Conservation (phyloP, 495 filamentous ascomycete genomes). For the Penicillium paxilli region DNA sequence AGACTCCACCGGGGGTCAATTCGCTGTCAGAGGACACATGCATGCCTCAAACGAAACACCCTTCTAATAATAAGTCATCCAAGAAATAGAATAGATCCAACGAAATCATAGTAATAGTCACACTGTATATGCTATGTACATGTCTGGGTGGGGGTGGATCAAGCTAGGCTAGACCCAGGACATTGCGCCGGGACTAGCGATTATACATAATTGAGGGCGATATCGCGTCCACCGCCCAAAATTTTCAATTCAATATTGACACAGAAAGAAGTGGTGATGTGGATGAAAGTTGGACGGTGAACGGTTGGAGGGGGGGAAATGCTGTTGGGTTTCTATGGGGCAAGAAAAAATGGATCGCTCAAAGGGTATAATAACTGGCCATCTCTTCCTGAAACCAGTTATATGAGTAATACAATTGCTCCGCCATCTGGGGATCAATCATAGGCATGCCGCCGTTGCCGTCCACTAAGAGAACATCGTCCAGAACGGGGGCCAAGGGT, state of each 20-base stretch:
- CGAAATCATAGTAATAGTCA: neutral
- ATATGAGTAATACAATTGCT: constrained; percentile 44
- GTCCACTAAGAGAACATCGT: constrained; percentile 43
- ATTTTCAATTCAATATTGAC: neutral
- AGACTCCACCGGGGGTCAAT: neutral
- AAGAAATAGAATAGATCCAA: no score
- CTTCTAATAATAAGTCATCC: no score
- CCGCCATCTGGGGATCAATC: constrained; percentile 43
- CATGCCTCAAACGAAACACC: neutral
- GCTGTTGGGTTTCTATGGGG: neutral
- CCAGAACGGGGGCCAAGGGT: constrained; percentile 43
- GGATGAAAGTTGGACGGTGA: no score
- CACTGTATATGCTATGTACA: neutral
- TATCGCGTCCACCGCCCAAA: no score
- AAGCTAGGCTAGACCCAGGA: neutral
- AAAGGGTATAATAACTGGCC: constrained; percentile 47
- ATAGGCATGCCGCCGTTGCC: constrained; percentile 34
- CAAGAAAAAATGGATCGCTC: constrained; percentile 11
- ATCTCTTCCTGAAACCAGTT: constrained; percentile 50
- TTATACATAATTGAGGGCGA: neutral
- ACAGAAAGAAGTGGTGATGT: no score
- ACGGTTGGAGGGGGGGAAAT: no score
- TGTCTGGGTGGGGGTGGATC: neutral
- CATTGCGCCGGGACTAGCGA: neutral
- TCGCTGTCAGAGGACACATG: neutral